Conservation (phyloP, 441 rosid species). For the Syzygium syzygioides region DNA sequence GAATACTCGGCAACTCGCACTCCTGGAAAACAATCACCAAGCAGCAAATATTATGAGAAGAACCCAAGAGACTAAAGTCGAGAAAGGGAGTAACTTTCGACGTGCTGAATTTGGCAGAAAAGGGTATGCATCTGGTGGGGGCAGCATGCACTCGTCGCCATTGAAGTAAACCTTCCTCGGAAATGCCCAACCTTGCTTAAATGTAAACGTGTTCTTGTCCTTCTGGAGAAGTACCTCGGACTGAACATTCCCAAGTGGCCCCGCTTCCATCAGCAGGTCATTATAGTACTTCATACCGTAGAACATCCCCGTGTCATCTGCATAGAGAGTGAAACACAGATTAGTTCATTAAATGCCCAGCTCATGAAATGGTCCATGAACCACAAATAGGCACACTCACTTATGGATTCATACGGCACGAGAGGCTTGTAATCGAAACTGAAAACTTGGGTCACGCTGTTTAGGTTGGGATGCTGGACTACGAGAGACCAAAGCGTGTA, state of each 20-base stretch:
- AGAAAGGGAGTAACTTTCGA: constrained; percentile 17
- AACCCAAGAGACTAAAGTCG: constrained; percentile 17
- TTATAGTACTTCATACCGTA: constrained; percentile 52
- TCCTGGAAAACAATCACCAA: constrained; percentile 3
- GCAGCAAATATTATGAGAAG: constrained; percentile 20
- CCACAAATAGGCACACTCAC: constrained; percentile 25
- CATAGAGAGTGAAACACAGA: background rate
- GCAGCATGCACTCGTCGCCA: constrained; percentile 69
- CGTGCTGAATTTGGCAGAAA: constrained; percentile 62
- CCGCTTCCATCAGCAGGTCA: constrained; percentile 60
- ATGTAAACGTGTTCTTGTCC: constrained; percentile 49
- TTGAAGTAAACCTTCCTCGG: constrained; percentile 62
- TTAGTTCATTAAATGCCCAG: background rate
- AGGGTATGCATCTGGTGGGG: constrained; percentile 82
- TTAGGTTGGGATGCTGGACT: constrained; percentile 73
- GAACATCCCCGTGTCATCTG: constrained; percentile 72
- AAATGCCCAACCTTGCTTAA: constrained; percentile 73
- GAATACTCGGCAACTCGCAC: background rate
- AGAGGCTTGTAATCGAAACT: constrained; percentile 78
- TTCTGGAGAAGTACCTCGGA: constrained; percentile 59
- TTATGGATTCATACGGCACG: constrained; percentile 62
- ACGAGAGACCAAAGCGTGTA: constrained; percentile 65
- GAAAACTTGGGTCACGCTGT: constrained; percentile 79
- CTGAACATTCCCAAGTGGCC: constrained; percentile 54
- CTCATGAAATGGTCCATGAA: background rate